phyloP scores from a whole-genome alignment of 2,329 filamentous ascomycete genomes.

The Cladosporium colombiae region DNA sequence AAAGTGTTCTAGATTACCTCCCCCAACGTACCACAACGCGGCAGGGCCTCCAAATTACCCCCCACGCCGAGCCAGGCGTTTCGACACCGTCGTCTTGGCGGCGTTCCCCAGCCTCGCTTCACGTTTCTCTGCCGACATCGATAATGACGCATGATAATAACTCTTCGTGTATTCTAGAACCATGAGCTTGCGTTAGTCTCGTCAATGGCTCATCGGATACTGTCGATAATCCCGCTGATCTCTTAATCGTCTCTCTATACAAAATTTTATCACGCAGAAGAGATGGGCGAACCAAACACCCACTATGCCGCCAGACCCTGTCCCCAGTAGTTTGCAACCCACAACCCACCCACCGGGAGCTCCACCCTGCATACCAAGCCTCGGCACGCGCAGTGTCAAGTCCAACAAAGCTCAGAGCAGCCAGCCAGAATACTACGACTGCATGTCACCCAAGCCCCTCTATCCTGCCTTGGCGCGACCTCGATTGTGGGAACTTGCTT shows the following conservation, averaged over 20 bases:
- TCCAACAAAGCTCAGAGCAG: neutral
- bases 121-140: neutral
- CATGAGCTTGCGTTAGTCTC: no score
- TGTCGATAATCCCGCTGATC: no score
- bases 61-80: constrained; percentile 16
- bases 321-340: neutral
- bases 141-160: neutral
- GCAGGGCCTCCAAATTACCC: neutral
- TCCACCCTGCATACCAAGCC: constrained; percentile 15
- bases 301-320: neutral
- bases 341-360: neutral
- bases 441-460: neutral
- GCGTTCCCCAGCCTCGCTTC: neutral
- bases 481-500: neutral
- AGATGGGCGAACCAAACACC: neutral
- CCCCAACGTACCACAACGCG: neutral
- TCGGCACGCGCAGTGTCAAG: constrained; percentile 14
- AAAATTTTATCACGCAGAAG: no score
- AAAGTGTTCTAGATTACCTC: neutral
- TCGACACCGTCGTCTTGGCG: constrained; percentile 10
- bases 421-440: constrained; percentile 1
- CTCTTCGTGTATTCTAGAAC: neutral
- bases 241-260: no score
- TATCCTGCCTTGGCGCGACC: neutral
- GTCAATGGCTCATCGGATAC: no score